phyloP scores from a whole-genome alignment of 768 basidiomycete species.

The Pulveroboletus sp. region DNA sequence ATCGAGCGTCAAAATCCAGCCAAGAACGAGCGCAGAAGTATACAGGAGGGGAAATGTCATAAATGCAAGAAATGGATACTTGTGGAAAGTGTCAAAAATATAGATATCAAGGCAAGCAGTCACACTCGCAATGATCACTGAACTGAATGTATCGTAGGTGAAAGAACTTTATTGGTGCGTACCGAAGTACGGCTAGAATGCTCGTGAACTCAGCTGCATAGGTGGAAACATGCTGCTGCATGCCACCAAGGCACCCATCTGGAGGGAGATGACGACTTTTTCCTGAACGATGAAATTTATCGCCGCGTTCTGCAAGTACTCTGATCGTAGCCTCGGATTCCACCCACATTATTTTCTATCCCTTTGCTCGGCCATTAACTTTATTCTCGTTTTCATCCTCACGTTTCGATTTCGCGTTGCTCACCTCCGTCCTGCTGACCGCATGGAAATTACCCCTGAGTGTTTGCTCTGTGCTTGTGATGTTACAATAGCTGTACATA shows the following conservation, averaged over 20 bases:
- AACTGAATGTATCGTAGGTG: slow-evolving; percentile 38
- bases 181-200: background rate
- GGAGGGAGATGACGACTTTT: slow-evolving; percentile 53
- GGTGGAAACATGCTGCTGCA: slow-evolving; percentile 81
- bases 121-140: background rate
- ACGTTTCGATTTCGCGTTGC: slow-evolving; percentile 1
- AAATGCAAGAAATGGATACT: slow-evolving; percentile 69
- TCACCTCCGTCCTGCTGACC: slow-evolving; percentile 17
- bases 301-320: slow-evolving; percentile 16
- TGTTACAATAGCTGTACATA: background rate
- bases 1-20: slow-evolving; percentile 40
- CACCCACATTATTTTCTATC: background rate
- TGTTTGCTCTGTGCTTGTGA: background rate
- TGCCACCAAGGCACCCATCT: slow-evolving; percentile 63
- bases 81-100: slow-evolving; percentile 68
- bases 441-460: background rate
- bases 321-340: background rate
- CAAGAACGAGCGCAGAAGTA: slow-evolving; percentile 54
- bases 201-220: slow-evolving; percentile 22
- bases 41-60: slow-evolving; percentile 76
- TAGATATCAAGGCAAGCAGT: slow-evolving; percentile 60
- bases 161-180: slow-evolving; percentile 73
- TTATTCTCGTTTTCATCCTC: slow-evolving; percentile 11
- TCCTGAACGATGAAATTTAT: slow-evolving; percentile 48
- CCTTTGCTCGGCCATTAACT: background rate